Evolutionary conservation across 2,329 filamentous ascomycete species (phyloP), one percentile per base, ranked within the genome.

Genomic region (Penicillium sp.): DNA sequence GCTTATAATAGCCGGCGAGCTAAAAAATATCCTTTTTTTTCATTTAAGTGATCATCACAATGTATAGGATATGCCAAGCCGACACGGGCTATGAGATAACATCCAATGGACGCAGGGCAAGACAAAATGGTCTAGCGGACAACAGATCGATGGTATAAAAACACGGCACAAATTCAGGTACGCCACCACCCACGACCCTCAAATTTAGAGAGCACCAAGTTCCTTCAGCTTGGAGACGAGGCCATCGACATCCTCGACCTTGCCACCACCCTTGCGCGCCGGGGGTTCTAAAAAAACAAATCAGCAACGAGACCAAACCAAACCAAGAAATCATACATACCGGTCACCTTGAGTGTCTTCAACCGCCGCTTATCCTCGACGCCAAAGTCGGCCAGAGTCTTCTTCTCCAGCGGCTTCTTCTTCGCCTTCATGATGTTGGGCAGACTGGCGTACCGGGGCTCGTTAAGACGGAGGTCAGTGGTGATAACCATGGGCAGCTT

Each of bases 391-490:
- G 79, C 81, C 71, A 96, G 72, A 60, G 82, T 90, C 81, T 90
- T 88, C 87, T 96, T 97, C 67, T 94, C 90, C 64, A 99, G 69
- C 68, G 89, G 89, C 88, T 99, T 99, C 89, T 97, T 99, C 88
- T 99, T 99, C 47, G 94, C 94, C 87, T 97, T 99, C 94, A 99
- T 99, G 61, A 99, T 97, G 71, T 97, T 97, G 45, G 92, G 92
- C 82, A 99, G 74, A 74, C 85, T 96, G 20, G 92, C 94, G 73
- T 96, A 99, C 59, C 94, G 81, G 53, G 94, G 94, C 82, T 95
- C 90, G 69, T 99, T 99, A 72, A 99, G 78, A 46, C 94, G 79
- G 76, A 99, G 74, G 78, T 99, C 94, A 56, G 94, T 96, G 55
- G 94, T 99, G 64, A 99, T 89, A 46, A 99, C 79, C 85, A 97